Conservation (phyloP, 805 yeast species). For the Wickerhamomyces ciferrii region DNA sequence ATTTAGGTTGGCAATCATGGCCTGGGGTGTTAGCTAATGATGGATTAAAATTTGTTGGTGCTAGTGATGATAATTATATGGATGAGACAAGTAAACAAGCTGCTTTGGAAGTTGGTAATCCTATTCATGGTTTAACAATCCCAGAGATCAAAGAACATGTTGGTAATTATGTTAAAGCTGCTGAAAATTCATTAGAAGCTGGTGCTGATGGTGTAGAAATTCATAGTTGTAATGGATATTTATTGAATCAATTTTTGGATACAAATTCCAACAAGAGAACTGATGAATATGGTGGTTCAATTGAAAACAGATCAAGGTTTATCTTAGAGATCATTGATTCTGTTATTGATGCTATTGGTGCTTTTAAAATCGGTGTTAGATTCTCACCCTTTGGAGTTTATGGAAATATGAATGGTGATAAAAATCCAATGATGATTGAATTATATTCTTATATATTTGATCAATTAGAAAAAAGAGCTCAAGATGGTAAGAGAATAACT, state of each 20-base stretch:
- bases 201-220: conserved; percentile 38
- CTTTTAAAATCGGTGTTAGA: conserved; percentile 37
- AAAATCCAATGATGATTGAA: conserved; percentile 26
- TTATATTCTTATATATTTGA: conserved; percentile 33
- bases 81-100: conserved; percentile 25
- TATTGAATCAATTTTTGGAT: conserved; percentile 35
- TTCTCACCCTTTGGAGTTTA: conserved; percentile 30
- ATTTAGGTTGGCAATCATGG: conserved; percentile 32
- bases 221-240: conserved; percentile 36
- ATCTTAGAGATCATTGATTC: conserved; percentile 46
- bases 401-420: conserved; percentile 21
- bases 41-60: conserved; percentile 29
- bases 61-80: conserved; percentile 25
- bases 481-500: conserved; percentile 30
- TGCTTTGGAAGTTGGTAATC: conserved; percentile 27
- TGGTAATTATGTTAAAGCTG: conserved; percentile 25
- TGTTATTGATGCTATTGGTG: conserved; percentile 44
- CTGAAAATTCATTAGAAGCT: conserved; percentile 29
- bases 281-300: conserved; percentile 40
- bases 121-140: conserved; percentile 26
- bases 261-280: conserved; percentile 27
- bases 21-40: conserved; percentile 28
- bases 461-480: conserved; percentile 33
- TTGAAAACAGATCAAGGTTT: conserved; percentile 41
- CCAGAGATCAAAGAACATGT: conserved; percentile 25